A percentile compares a stretch with the other conserved stretches of the same genome.
phyloP scores from a whole-genome alignment of 2,329 filamentous ascomycete species.

The Hypoxylon sp. region DNA sequence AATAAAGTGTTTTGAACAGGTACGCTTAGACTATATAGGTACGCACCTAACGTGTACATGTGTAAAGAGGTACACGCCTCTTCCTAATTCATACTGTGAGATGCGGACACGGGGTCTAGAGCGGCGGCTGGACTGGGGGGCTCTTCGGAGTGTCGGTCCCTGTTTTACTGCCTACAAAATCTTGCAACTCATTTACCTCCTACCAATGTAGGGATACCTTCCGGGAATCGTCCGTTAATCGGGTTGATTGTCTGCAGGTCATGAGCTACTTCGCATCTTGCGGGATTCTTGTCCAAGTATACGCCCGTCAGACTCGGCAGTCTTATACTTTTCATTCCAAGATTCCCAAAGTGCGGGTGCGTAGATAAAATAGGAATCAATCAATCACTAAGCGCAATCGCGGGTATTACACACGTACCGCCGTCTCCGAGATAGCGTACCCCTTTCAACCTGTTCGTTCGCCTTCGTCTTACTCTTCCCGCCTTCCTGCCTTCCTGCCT shows the following conservation, averaged over 20 bases:
- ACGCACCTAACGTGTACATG: conserved; percentile 17
- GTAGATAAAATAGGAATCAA: conserved; percentile 12
- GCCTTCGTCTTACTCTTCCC: conserved; percentile 18
- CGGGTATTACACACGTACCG: conserved; percentile 12
- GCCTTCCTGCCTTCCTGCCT: not conserved
- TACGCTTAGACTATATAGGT: conserved; percentile 17
- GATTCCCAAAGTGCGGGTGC: conserved; percentile 16
- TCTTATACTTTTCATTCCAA: conserved; percentile 6
- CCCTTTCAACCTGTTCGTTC: conserved; percentile 1
- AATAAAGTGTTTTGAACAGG: conserved; percentile 17
- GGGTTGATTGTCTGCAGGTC: conserved; percentile 10
- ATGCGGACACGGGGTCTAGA: conserved; percentile 42
- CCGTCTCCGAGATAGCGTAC: conserved; percentile 16
- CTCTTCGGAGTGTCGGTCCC: conserved; percentile 44
- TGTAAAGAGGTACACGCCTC: conserved; percentile 4
- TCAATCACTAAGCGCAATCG: conserved; percentile 10
- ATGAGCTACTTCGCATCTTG: conserved; percentile 14
- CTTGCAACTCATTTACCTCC: conserved; percentile 2
- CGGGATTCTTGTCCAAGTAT: not conserved
- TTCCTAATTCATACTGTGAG: conserved; percentile 33
- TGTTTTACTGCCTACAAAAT: conserved; percentile 40
- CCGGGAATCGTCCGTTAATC: conserved; percentile 21
- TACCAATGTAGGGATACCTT: conserved; percentile 22
- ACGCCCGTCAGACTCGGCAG: conserved; percentile 5
- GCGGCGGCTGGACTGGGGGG: conserved; percentile 33